Base-by-base conservation (phyloP, 2,329 filamentous ascomycete genomes). In the Penicillium glabrum region DNA sequence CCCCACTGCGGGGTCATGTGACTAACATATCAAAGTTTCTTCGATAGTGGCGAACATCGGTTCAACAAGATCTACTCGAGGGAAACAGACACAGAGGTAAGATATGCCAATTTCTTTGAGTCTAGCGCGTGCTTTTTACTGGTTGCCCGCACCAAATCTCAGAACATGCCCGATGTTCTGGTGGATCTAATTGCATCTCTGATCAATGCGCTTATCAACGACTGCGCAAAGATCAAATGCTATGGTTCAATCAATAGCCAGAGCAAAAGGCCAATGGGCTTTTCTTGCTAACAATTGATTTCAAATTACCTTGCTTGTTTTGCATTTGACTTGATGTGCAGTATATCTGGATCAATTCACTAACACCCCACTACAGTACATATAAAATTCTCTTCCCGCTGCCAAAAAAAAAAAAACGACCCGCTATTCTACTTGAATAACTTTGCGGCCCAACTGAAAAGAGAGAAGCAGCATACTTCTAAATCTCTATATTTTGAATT, bases 1-100 rank as follows among this genome's bases (percentile, higher is more conserved):
- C 61, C 61, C 53, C 57, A 51, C 63, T 53, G 57, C 52, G 43
- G 26, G 50, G 59, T 67, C 64, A 67, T 61, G 59, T 67, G 64
- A 61, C 51, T 51, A 8, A 14, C 44, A 62, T 66, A 66, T 60
- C 62, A 61, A 63, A 63, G 62, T 66, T 65, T 66, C 64, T 67
- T 59, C 50, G 47, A 50, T 27, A 41, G 47, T 43, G 50, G 46
- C 55, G 48, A 54, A 46, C 24, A 54, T 58, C 56, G 54, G 48
- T 39, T 47, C 48, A 24, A 21, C 21, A 46, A 54, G 53, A 59
- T 50, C 49, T 51, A 56, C 60, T 44, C 56, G 41, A 37, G 46
- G 52, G 43, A 49, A 49, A 58, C 29, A 35, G 45, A 60, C 54
- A 13, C 58, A 58, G 50, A 65, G 60, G 63, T 67, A 57, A 59